phyloP scores from a whole-genome alignment of 805 yeast species.

The Kuraishia cidri region DNA sequence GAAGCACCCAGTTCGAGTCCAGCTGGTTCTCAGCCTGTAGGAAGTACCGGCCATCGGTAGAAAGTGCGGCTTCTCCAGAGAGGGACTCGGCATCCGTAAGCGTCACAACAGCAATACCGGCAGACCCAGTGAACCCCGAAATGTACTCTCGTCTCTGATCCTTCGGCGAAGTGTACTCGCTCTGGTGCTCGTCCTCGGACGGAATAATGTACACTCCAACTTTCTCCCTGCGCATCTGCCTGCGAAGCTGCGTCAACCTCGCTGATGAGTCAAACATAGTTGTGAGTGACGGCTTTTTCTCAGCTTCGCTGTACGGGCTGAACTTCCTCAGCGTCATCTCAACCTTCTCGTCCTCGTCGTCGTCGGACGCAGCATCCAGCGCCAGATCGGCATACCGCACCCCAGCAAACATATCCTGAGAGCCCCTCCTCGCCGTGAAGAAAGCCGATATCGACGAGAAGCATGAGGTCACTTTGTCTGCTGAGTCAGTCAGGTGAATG shows the following conservation, averaged over 20 bases:
- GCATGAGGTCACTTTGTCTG: constrained; percentile 10
- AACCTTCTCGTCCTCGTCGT: too few relatives aligned
- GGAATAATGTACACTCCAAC: constrained; percentile 54
- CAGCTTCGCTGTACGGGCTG: too few relatives aligned
- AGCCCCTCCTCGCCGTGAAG: too few relatives aligned
- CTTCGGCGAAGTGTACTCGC: constrained; percentile 44
- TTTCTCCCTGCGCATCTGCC: constrained; percentile 32
- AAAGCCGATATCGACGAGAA: constrained; percentile 10
- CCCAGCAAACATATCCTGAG: too few relatives aligned
- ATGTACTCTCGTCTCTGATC: constrained; percentile 51
- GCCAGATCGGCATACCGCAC: too few relatives aligned
- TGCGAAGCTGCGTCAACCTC: constrained; percentile 29
- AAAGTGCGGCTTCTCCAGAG: constrained; percentile 64
- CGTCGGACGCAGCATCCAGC: too few relatives aligned
- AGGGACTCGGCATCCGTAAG: constrained; percentile 22
- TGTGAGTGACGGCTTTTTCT: too few relatives aligned
- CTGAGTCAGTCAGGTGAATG: constrained; percentile 9
- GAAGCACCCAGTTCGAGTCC: constrained; percentile 67
- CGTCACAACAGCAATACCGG: constrained; percentile 48
- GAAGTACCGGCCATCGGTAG: constrained; percentile 94
- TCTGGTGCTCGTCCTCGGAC: constrained; percentile 56
- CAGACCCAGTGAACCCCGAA: constrained; percentile 52
- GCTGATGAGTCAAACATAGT: constrained; percentile 21
- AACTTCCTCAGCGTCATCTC: too few relatives aligned
- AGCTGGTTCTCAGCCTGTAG: constrained; percentile 83